Evolutionary conservation across 2,329 filamentous ascomycete genomes (phyloP), one percentile per base, ranked within the genome.

Genomic region (Apiospora pterosperma): DNA sequence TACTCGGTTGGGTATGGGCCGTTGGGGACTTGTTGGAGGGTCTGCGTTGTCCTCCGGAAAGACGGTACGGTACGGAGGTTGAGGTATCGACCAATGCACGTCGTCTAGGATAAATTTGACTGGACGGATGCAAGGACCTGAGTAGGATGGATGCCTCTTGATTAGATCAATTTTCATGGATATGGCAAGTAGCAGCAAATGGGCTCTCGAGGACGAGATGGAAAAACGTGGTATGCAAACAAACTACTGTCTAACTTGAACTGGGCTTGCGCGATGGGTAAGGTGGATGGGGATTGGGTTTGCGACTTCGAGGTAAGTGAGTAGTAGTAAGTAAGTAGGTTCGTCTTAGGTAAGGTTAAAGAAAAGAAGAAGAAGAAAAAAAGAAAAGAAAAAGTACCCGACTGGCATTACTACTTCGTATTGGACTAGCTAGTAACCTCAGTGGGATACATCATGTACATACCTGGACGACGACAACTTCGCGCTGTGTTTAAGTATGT

Each of bases 41-140:
- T 65, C 62, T 68, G 67, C 39, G 63, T 65, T 64, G 65, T 68
- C 61, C 62, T 55, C 36, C 16, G 61, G 31, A 42, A 41, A 63
- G n/a, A 55, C 48, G 42, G 48, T 55, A 34, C 48, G 48, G 48
- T 55, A 55, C 48, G n/a, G n/a, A 55, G 34, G n/a, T 16, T 25
- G 34, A 34, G 48, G 48, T 55, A 55, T 55, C 28, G 28, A n/a
- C 34, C 48, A 34, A 55, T 34, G 48, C 48, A 28, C 48, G 48
- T 34, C 48, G 59, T 41, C 36, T n/a, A 38, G 36, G 12, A 19
- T 61, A 41, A 23, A 41, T 61, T 28, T 41, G 39, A 61, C 36
- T 61, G 59, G 59, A 61, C 36, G 19, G 59, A 41, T 61, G 59
- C 36, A 41, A 61, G 48, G 48, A 28, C 48, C 48, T 41, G 36